Conservation (phyloP, 179 eudicot species). For the Heliamphora pulchella region DNA sequence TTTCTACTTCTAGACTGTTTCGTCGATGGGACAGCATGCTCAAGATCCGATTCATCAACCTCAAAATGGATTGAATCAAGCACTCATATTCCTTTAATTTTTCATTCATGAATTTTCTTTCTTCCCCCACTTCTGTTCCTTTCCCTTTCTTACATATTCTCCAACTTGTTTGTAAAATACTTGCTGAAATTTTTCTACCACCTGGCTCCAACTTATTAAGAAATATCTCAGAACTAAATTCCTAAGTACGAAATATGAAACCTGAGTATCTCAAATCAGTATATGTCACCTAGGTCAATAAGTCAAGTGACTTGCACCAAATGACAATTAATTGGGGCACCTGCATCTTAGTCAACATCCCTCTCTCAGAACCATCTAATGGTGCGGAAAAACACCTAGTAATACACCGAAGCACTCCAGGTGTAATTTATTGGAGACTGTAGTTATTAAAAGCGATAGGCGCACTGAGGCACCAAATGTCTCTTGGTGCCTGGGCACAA, state of each 20-base stretch:
- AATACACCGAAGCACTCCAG: not conserved
- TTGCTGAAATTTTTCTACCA: not conserved
- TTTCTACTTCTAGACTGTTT: too few species aligned
- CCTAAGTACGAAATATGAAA: not conserved
- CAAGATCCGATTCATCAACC: not conserved
- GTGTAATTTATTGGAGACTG: not conserved
- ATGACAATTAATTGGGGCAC: not conserved
- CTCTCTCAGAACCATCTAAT: not conserved
- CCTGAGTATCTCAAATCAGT: not conserved
- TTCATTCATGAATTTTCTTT: not conserved
- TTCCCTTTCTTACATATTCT: not conserved
- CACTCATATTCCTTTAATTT: not conserved
- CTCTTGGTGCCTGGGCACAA: too few species aligned
- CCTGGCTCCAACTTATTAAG: not conserved
- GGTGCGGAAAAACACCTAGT: not conserved
- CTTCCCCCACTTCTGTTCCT: not conserved
- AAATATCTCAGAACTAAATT: not conserved
- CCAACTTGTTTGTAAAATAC: not conserved
- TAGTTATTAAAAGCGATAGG: too few species aligned
- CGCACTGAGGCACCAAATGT: too few species aligned
- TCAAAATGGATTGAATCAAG: not conserved
- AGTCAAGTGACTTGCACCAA: not conserved
- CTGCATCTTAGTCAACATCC: not conserved
- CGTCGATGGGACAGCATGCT: too few species aligned
- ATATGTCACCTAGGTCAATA: conserved; percentile 2